Conservation (phyloP, 1,139 yeast species). For the Geotrichum cucujoidarum region DNA sequence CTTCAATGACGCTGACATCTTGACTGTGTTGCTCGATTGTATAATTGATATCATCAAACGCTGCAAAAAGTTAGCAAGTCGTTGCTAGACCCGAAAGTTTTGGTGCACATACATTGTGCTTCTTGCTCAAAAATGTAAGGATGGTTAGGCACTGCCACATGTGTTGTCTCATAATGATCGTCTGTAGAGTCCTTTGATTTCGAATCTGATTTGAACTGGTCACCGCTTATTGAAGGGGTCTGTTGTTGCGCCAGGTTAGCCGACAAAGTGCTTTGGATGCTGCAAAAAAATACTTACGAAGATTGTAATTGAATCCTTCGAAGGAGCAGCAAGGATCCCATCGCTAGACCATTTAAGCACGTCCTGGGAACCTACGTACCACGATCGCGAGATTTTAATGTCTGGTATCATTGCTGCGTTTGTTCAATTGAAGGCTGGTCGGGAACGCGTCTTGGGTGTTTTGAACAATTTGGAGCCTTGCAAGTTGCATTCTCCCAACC, state of each 20-base stretch:
- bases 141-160: conserved; percentile 4
- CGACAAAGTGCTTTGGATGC: neutral
- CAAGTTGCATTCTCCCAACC: neutral
- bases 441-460: too few species aligned
- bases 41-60: conserved; percentile 13
- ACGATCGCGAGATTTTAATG: conserved; percentile 14
- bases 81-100: too few species aligned
- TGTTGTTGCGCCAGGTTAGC: neutral
- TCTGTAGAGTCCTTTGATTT: conserved; percentile 9
- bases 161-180: conserved; percentile 11
- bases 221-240: conserved; percentile 13
- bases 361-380: conserved; percentile 15
- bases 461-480: neutral
- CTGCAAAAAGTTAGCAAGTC: neutral
- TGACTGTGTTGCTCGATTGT: conserved; percentile 10
- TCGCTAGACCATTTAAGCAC: conserved; percentile 17
- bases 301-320: conserved; percentile 13
- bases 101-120: conserved; percentile 6
- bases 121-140: conserved; percentile 12
- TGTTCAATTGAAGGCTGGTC: too few species aligned
- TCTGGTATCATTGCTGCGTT: conserved; percentile 15
- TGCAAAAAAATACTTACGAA: conserved; percentile 11
- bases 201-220: conserved; percentile 3
- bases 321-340: conserved; percentile 16
- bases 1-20: conserved; percentile 13